phyloP scores from a whole-genome alignment of 495 filamentous ascomycete genomes.

The Penicillium goetzii region DNA sequence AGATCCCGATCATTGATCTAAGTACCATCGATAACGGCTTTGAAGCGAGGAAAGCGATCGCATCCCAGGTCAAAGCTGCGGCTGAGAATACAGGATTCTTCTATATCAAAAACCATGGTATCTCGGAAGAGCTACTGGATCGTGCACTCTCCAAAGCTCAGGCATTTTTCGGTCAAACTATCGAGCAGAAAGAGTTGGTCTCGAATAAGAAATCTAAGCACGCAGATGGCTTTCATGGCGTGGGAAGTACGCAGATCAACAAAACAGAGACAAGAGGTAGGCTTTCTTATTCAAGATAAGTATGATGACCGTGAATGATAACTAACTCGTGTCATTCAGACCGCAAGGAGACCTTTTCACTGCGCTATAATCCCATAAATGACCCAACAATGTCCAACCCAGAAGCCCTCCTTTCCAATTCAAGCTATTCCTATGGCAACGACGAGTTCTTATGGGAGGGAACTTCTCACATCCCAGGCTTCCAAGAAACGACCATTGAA shows the following conservation, averaged over 20 bases:
- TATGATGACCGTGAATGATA: not conserved
- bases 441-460: constrained; percentile 55
- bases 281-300: not conserved
- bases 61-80: constrained; percentile 43
- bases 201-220: constrained; percentile 27
- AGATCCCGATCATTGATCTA: constrained; percentile 61
- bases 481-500: constrained; percentile 48
- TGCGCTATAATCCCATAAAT: constrained; percentile 49
- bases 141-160: constrained; percentile 40
- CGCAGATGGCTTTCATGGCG: constrained; percentile 37
- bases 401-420: constrained; percentile 35
- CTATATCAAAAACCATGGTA: constrained; percentile 59
- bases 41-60: constrained; percentile 43
- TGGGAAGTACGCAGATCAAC: constrained; percentile 36
- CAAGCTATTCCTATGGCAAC: constrained; percentile 39
- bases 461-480: constrained; percentile 50
- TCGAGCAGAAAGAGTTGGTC: constrained; percentile 43
- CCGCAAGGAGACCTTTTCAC: constrained; percentile 47
- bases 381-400: constrained; percentile 48
- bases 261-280: constrained; percentile 34
- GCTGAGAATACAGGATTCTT: constrained; percentile 58
- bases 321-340: constrained; percentile 24
- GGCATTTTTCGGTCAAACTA: constrained; percentile 51
- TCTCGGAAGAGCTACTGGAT: constrained; percentile 48
- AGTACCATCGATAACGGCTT: constrained; percentile 42